Evolutionary conservation across 2,329 filamentous ascomycete species (phyloP), one percentile per base, ranked within the genome.

Genomic region (Microdochium trichocladiopsis): DNA sequence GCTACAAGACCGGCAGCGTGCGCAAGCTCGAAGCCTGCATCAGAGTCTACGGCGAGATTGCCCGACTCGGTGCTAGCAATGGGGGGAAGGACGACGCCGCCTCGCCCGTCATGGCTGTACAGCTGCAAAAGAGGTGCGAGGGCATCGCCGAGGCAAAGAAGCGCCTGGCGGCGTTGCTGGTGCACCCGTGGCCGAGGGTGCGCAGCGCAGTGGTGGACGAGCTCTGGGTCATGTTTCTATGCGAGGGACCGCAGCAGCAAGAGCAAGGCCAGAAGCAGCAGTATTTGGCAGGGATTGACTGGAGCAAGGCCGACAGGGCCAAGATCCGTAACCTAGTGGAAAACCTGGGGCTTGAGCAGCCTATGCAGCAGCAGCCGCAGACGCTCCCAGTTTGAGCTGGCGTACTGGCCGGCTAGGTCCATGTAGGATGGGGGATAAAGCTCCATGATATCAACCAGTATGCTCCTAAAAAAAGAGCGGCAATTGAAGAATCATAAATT

Each of bases 131-230:
- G 53, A 64, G 67, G n/a, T 66, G 78, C n/a, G 68, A 73, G 23
- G 71, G 72, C 1, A 69, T 81, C 8, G 69, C 72, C 9, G 72
- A 73, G 53, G 87, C 86, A 3, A 68, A 84, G 51, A 83, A 79
- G 63, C 88, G 91, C 65, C 71, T 96, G 41, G 79, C 80, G 0
- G 83, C 79, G 22, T 81, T 96, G 73, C 72, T 96, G 56, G 69
- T 83, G 53, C 93, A 96, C 72, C 89, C 90, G 1, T 96, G 90
- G 75, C 90, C 92, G 5, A 80, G 81, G 61, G 83, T 95, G 59
- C 71, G 84, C 55, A 78, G 69, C 55, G 65, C 74, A 47, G 82
- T 82, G 16, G 75, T 82, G 4, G 83, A 87, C 58, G 80, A 82
- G 66, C 64, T 86, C 31, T 86, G 78, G 79, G 70, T 65, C 18